Evolutionary conservation across 306 rosid species (phyloP).

Genomic region (Pyrus pyrifolia): DNA sequence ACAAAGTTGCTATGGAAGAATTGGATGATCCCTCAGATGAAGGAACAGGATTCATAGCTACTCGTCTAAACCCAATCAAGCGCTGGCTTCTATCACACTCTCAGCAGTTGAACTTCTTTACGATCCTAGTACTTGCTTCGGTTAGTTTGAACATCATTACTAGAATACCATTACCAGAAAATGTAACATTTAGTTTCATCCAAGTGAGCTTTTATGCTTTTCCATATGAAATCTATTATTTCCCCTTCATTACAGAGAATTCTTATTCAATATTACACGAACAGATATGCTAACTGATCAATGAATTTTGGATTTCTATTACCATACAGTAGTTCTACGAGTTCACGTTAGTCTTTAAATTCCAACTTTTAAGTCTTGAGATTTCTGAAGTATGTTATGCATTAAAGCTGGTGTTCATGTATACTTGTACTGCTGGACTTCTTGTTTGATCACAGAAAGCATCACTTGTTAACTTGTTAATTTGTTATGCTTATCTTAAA

Average conservation of each 20-base stretch:
- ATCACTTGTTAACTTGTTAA: neutral
- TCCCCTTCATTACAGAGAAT: neutral
- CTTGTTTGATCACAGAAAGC: neutral
- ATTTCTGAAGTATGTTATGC: neutral
- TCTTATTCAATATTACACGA: neutral
- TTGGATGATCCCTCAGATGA: constrained; percentile 49
- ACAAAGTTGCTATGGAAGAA: constrained; percentile 57
- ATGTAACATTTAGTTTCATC: neutral
- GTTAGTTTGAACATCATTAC: constrained; percentile 50
- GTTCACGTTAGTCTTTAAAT: neutral
- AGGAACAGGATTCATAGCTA: constrained; percentile 45
- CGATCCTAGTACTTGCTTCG: constrained; percentile 93
- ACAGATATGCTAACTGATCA: neutral
- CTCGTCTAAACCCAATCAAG: constrained; percentile 46
- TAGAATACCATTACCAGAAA: neutral
- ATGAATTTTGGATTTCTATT: neutral
- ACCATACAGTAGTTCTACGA: neutral
- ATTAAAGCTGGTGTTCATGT: neutral
- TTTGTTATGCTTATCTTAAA: neutral
- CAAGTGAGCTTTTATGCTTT: neutral
- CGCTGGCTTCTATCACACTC: constrained; percentile 74
- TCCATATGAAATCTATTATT: neutral
- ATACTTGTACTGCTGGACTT: neutral
- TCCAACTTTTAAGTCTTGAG: neutral
- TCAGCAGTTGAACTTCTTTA: constrained; percentile 72